Evolutionary conservation across 1,284 basidiomycete genomes (phyloP).

Genomic region (Sanghuangporus sanghuang): DNA sequence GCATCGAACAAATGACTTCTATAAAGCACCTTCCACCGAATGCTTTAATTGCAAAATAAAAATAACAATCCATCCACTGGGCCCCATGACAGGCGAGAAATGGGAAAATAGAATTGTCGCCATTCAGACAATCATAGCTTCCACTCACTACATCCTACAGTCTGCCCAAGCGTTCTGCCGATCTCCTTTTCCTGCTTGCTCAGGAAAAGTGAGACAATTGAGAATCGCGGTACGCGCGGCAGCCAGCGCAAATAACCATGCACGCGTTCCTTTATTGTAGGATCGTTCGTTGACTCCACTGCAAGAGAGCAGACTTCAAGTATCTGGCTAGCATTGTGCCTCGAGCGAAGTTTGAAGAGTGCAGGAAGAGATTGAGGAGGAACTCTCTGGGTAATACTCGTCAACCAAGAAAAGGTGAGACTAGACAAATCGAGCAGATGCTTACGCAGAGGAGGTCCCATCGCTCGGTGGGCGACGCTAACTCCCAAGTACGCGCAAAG

Average conservation of each 20-base stretch:
- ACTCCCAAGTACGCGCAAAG: constrained; percentile 51
- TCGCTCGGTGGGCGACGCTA: constrained; percentile 30
- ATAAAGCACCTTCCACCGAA: no score
- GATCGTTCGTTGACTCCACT: constrained; percentile 23
- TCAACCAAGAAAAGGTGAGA: neutral
- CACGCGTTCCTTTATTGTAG: constrained; percentile 21
- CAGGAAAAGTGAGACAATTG: constrained; percentile 58
- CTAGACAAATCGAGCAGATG: neutral
- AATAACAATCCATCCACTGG: no score
- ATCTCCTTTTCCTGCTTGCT: constrained; percentile 44
- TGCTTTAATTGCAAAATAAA: no score
- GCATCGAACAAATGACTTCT: no score
- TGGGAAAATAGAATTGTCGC: neutral
- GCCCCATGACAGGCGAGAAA: neutral
- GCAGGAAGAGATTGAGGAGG: constrained; percentile 46
- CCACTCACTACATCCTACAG: neutral
- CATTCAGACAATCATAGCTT: neutral
- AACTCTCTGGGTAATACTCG: constrained; percentile 37
- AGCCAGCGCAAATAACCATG: constrained; percentile 48
- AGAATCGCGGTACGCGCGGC: constrained; percentile 51
- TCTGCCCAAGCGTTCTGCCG: neutral
- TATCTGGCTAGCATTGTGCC: constrained; percentile 53
- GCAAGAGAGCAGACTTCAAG: constrained; percentile 42
- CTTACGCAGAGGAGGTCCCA: constrained; percentile 53
- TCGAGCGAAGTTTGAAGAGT: constrained; percentile 66